Conservation (phyloP, 768 basidiomycete genomes). For the Leccinellum luteum region DNA sequence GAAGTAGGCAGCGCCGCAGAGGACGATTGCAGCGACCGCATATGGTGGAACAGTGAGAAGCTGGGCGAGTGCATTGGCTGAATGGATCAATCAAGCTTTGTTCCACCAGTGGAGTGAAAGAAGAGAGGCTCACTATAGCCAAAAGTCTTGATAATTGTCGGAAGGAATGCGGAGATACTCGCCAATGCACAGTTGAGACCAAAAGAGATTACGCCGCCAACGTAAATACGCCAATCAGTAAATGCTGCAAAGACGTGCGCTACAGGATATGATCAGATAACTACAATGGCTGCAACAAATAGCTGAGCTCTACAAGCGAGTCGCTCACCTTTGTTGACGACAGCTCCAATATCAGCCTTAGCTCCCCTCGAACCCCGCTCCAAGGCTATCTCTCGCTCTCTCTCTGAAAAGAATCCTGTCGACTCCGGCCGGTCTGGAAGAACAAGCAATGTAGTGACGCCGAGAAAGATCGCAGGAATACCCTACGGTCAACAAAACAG, state of each 20-base stretch:
- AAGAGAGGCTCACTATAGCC: conserved; percentile 55
- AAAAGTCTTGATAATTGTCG: conserved; percentile 75
- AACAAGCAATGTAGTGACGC: conserved; percentile 50
- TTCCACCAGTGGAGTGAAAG: background rate
- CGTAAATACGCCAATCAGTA: conserved; percentile 68
- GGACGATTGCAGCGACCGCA: conserved; percentile 63
- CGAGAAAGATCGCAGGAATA: conserved; percentile 62
- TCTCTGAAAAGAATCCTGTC: conserved; percentile 51
- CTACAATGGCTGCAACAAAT: background rate
- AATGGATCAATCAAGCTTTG: background rate
- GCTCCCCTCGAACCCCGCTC: conserved; percentile 65
- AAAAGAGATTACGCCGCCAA: conserved; percentile 73
- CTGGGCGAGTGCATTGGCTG: conserved; percentile 43
- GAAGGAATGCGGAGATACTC: conserved; percentile 79
- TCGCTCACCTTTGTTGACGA: conserved; percentile 56
- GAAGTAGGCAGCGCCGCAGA: conserved; percentile 53
- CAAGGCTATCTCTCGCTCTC: conserved; percentile 58
- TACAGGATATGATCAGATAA: conserved; percentile 23
- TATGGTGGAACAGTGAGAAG: conserved; percentile 82
- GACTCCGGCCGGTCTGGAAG: conserved; percentile 74
- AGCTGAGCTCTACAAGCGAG: background rate
- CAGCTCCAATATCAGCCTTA: conserved; percentile 62
- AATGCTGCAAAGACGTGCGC: conserved; percentile 64
- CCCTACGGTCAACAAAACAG: conserved; percentile 41
- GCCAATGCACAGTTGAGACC: conserved; percentile 73